phyloP scores from a whole-genome alignment of 2,329 filamentous ascomycete genomes.

The Penicillium sp. region DNA sequence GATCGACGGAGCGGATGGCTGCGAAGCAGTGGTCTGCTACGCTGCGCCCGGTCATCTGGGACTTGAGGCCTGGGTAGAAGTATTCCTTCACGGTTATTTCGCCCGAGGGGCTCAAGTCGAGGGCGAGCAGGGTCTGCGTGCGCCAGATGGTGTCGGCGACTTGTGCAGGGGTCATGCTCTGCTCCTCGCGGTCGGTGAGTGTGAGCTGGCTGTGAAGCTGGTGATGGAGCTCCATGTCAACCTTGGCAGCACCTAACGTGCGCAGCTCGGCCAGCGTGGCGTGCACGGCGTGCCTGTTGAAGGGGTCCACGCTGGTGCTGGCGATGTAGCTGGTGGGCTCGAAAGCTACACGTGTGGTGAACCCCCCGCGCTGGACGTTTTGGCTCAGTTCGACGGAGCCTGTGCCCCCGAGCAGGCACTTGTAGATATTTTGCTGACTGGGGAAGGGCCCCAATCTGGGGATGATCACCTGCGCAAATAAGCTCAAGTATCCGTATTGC shows the following conservation, averaged over 20 bases:
- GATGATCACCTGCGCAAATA: constrained; percentile 10
- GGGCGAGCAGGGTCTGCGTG: constrained; percentile 18
- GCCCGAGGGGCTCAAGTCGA: constrained; percentile 16
- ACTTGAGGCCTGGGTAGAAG: constrained; percentile 19
- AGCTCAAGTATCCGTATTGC: constrained; percentile 11
- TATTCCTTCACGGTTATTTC: constrained; percentile 21
- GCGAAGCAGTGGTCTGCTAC: background rate
- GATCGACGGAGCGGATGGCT: constrained; percentile 6
- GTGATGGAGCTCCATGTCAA: constrained; percentile 12
- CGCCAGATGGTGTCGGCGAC: constrained; percentile 2
- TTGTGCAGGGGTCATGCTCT: background rate
- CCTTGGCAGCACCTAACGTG: background rate
- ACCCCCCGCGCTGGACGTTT: constrained; percentile 4
- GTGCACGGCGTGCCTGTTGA: constrained; percentile 1
- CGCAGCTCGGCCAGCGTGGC: constrained; percentile 1
- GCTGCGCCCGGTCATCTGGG: background rate
- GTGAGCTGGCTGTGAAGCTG: constrained; percentile 7
- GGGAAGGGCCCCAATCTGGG: constrained; percentile 12
- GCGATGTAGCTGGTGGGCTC: constrained; percentile 7
- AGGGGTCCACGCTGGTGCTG: constrained; percentile 1
- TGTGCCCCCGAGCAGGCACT: constrained; percentile 7
- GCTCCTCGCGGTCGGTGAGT: constrained; percentile 10
- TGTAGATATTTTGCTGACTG: constrained; percentile 1
- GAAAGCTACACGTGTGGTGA: constrained; percentile 7
- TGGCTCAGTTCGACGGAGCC: constrained; percentile 14